Base-by-base conservation (phyloP, 495 filamentous ascomycete genomes). In the Xylaria curta region DNA sequence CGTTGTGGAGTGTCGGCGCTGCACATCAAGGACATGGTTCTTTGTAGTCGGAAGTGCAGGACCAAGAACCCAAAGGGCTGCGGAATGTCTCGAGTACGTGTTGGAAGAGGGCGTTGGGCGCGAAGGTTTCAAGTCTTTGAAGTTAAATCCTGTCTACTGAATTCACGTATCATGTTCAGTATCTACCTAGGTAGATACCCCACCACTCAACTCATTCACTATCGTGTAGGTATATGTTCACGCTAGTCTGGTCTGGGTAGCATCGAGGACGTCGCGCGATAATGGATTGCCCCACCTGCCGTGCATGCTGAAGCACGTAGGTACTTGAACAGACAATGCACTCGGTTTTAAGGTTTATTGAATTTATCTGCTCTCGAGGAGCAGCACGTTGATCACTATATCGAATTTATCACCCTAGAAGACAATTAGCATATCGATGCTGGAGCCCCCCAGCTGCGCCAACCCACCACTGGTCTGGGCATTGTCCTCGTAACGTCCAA, bases 401-500 rank as follows among this genome's bases (percentile, higher is more conserved):
- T 66, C 63, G 46, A 24, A 46, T 49, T 53, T 66, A 66, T 66
- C 26, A 3, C n/a, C 42, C 53, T 47, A 46, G 28, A 19, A 58
- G 36, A 8, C 51, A 19, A 44, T 46, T 24, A 44, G 36, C 51
- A 31, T 68, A 8, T 4, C 21, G 12, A n/a, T 15, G 8, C 51
- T 28, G 21, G 21, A 42, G 31, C 44, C 67, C 67, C 56, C 56
- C 44, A 44, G 67, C 67, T 49, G 8, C 28, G n/a, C 40, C 67
- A 47, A 44, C 66, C 66, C 44, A 69, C 67, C 67, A 53, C 9
- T 54, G 56, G 31, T 3, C 56, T 59, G 13, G 46, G 68, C 68
- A 58, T 70, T 70, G 59, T 62, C 59, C 31, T 53, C 61, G 47
- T 47, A 46, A 42, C 68, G 46, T 63, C 58, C 38, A 38, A 46